Conservation (phyloP, 345 rosid genomes). For the Moricandia moricandioides region DNA sequence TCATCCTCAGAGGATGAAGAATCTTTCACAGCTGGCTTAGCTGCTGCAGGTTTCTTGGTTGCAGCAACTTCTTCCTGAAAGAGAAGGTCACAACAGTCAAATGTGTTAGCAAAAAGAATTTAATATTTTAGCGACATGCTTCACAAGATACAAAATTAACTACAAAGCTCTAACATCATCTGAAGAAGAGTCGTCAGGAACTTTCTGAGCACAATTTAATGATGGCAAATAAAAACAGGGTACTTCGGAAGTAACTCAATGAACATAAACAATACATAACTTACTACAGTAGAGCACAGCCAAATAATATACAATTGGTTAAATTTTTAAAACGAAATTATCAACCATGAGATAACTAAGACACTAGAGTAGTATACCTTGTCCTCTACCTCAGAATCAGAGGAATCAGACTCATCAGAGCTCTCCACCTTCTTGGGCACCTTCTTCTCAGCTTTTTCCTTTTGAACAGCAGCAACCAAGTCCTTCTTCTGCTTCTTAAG, state of each 20-base stretch:
- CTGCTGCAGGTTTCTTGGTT: constrained; percentile 35
- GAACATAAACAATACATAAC: neutral
- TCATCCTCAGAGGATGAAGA: constrained; percentile 34
- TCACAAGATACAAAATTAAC: neutral
- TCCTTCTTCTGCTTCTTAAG: constrained; percentile 69
- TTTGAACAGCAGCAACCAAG: constrained; percentile 45
- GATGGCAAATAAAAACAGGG: neutral
- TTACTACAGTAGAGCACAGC: no score
- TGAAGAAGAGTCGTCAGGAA: constrained; percentile 33
- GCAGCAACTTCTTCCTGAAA: constrained; percentile 27
- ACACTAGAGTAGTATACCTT: constrained; percentile 36
- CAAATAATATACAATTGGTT: neutral
- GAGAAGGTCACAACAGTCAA: neutral
- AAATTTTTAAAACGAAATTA: neutral
- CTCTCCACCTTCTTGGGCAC: constrained; percentile 50
- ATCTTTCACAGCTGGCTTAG: constrained; percentile 40
- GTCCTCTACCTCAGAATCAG: constrained; percentile 66
- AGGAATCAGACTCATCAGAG: constrained; percentile 46
- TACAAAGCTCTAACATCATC: constrained; percentile 26
- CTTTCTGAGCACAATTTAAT: constrained; percentile 11
- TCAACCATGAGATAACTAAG: neutral
- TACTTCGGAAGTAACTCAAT: neutral
- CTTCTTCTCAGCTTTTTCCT: constrained; percentile 52
- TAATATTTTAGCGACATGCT: neutral
- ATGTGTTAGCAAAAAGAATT: neutral